These are phyloP conservation scores for Metschnikowia santaceciliae DNA, from an alignment of 805 yeast genomes.

Conservation along the genomic window DNA sequence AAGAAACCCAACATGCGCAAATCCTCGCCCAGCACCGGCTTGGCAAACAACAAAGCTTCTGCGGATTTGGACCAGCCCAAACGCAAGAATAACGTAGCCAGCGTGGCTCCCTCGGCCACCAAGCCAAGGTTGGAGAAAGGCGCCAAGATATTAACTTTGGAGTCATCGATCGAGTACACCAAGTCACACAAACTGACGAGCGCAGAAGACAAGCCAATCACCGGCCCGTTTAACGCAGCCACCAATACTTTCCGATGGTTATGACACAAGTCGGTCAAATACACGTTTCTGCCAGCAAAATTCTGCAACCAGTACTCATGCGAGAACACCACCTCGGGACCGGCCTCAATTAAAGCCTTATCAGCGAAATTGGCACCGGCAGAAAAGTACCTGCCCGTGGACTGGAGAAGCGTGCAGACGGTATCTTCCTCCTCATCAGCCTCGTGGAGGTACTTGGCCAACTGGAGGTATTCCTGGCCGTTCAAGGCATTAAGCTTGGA, in stretches of 20 bases:
- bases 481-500: constrained; percentile 61
- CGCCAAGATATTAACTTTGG: constrained; percentile 54
- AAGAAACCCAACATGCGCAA: constrained; percentile 57
- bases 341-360: constrained; percentile 26
- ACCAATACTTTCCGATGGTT: constrained; percentile 69
- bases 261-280: constrained; percentile 61
- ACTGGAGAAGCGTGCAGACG: constrained; percentile 59
- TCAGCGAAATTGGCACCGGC: constrained; percentile 77
- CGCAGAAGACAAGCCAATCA: constrained; percentile 73
- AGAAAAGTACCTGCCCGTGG: constrained; percentile 72
- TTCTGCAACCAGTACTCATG: constrained; percentile 46
- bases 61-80: constrained; percentile 70
- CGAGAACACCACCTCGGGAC: constrained; percentile 28
- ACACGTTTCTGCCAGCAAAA: constrained; percentile 69
- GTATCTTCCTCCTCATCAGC: constrained; percentile 65
- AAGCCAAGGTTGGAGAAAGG: constrained; percentile 84
- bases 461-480: constrained; percentile 55
- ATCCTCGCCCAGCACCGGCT: constrained; percentile 59
- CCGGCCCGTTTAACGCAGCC: constrained; percentile 83
- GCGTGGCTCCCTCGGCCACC: constrained; percentile 77
- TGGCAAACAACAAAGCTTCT: constrained; percentile 68
- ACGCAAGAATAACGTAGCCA: constrained; percentile 63
- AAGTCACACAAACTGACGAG: constrained; percentile 74
- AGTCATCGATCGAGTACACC: constrained; percentile 60
- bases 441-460: constrained; percentile 54